Evolutionary conservation across 441 rosid species (phyloP), one percentile per base, ranked within the genome.

Genomic region (Adansonia gregorii): DNA sequence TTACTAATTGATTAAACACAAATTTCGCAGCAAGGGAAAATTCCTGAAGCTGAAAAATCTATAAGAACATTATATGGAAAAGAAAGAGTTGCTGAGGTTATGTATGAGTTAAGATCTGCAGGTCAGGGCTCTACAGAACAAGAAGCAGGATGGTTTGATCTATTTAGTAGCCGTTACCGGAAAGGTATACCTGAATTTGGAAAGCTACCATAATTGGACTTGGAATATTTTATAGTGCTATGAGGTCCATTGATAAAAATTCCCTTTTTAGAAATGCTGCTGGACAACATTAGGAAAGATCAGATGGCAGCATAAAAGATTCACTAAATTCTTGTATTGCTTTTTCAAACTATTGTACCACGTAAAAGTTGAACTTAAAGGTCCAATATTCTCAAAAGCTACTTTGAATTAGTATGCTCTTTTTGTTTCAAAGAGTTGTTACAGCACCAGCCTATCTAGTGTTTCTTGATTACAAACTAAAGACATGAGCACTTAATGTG

Each of bases 131-230:
- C 94, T 70, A 79, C 86, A 19, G 98, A 94, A 88, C 91, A 92
- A 73, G 99, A 95, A 74, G 99, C 97, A 6, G 94, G 97, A 79
- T 95, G 99, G 99, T 84, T 92, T 74, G 99, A 95, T 86, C 89
- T 95, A 45, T 95, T 95, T 79, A 88, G 97, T 82, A 86, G 92
- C 81, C 98, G 98, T 67, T 95, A 95, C 74, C 89, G 89, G 92
- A 95, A 94, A 92, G 98, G 99, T 95, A 88, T 64, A 5, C 31
- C 68, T 61, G 61, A 81, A 70, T 51, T 70, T 51, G 19, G 10
- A 43, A 68, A 64, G 49, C 24, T 64, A 9, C 35, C 35, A 35
- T 63, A 45, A 22, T 63, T 67, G 43, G 65, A 64, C 19, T 14
- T 54, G 15, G 55, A 14, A 15, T 60, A 7, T 51, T 52, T 6